These are phyloP conservation scores for Avena atlantica DNA, from an alignment of 176 grass and related monocot species.

Conservation along the genomic window DNA sequence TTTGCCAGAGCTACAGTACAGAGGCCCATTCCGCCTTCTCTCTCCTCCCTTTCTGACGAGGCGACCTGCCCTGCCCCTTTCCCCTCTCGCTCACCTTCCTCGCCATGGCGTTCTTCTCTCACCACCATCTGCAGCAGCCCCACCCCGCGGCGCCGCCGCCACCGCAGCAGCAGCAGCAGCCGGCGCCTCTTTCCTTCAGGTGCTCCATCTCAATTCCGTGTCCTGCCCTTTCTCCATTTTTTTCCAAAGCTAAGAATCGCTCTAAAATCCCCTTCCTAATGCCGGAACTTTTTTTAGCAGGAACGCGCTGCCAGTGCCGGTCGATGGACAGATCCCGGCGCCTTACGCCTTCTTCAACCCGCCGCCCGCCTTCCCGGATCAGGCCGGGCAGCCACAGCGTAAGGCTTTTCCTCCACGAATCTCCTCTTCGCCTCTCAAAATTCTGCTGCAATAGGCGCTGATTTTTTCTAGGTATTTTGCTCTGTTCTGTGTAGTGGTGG, in stretches of 20 bases:
- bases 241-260: conserved; percentile 10
- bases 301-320: conserved; percentile 74
- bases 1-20: neutral
- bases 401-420: conserved; percentile 37
- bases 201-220: conserved; percentile 38
- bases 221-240: neutral
- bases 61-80: conserved; percentile 33
- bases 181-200: conserved; percentile 66
- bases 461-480: conserved; percentile 32
- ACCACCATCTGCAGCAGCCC: conserved; percentile 70
- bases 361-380: conserved; percentile 71
- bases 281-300: conserved; percentile 46
- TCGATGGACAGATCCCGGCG: conserved; percentile 84
- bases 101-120: conserved; percentile 89
- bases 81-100: conserved; percentile 25
- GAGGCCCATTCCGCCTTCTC: conserved; percentile 31
- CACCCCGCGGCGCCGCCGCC: conserved; percentile 46
- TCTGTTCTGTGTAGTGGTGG: conserved; percentile 58
- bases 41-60: neutral
- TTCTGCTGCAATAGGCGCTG: conserved; percentile 43
- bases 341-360: conserved; percentile 77
- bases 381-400: conserved; percentile 75
- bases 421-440: neutral
- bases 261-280: conserved; percentile 50
- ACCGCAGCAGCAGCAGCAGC: conserved; percentile 56